Evolutionary conservation across 441 rosid genomes (phyloP), one percentile per base, ranked within the genome.

Genomic region (Arabidopsis hybrid): DNA sequence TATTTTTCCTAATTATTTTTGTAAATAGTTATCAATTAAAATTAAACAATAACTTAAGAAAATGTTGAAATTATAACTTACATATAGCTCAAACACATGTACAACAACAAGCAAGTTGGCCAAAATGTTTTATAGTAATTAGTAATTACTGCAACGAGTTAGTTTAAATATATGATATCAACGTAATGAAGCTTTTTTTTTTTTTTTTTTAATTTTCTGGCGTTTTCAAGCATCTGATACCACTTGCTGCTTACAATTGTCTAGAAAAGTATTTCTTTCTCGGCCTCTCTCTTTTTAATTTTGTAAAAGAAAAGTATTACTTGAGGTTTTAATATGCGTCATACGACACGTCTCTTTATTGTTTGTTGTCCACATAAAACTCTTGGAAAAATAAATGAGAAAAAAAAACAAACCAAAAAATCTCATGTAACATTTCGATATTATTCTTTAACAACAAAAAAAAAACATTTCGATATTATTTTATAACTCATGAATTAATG

Each of bases 301-400:
- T 64, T 3, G 35, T 65, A 52, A 51, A 55, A 34, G 8, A 59
- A 69, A 46, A 14, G 9, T n/a, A 51, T 51, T 53, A 14, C 45
- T 3, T 39, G 59, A 36, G 45, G 6, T 12, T 61, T 61, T 57
- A 56, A 69, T 62, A 58, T 64, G 70, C 35, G 57, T 45, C 47
- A 34, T 53, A 67, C 53, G 79, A 50, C 68, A 40, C 61, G 73
- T 74, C 73, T 16, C 42, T 75, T 40, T 62, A 61, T 45, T 18
- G 74, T 55, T 68, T 61, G 52, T 11, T 38, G 73, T 47, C 74
- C 79, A 69, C 69, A 68, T 39, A 55, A 74, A 21, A 21, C 26
- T 21, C 26, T 21, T 21, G 26, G 26, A 21, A 21, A 21, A 21
- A 21, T 21, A 21, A 21, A 21, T 21, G 26, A 21, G 26, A 21